Evolutionary conservation across 257 asterid genomes (phyloP), one percentile per base, ranked within the genome.

Genomic region (Capsicum chinense): DNA sequence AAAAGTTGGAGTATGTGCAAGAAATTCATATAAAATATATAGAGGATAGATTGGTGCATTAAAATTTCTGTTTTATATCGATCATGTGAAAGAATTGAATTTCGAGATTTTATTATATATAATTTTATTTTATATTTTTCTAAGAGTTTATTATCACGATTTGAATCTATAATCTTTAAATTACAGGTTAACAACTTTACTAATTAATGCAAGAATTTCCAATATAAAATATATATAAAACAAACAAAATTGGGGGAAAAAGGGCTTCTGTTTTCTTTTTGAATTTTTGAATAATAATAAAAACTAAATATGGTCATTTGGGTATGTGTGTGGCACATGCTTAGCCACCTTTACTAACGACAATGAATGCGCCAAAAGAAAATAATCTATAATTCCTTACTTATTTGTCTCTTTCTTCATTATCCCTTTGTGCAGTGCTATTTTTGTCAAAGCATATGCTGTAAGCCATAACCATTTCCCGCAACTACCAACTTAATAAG

Each of bases 241-340:
- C 82, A 35, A 47, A 10, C 15, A 50, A 71, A 56, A 47, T 60
- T 11, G 21, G 88, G 16, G 50, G 54, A 79, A 54, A 42, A 37
- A 14, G 4, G 26, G 48, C 26, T 13, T 68, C 54, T 52, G 48
- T 35, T 74, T 74, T 76, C 12, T 76, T 26, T 44, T 73, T 50
- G 44, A 7, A 74, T 6, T 74, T 74, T 52, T 21, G 37, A 13
- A 50, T 83, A 79, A 39, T 39, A 39, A 21, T 13, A 56, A 59
- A 57, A 62, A 62, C 1, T 12, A 66, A 5, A 62, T n/a, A 79
- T 19, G 35, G 60, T 5, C 35, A 79, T 44, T 58, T 57, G 64
- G 54, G 63, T 54, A 84, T 59, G 89, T 89, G 93, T 80, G 92
- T 82, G 95, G 90, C 94, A 89, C 94, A 87, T 91, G 95, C 94